These are phyloP conservation scores for Yarrowia yakushimensis DNA, from an alignment of 805 yeast genomes.

Conservation along the genomic window DNA sequence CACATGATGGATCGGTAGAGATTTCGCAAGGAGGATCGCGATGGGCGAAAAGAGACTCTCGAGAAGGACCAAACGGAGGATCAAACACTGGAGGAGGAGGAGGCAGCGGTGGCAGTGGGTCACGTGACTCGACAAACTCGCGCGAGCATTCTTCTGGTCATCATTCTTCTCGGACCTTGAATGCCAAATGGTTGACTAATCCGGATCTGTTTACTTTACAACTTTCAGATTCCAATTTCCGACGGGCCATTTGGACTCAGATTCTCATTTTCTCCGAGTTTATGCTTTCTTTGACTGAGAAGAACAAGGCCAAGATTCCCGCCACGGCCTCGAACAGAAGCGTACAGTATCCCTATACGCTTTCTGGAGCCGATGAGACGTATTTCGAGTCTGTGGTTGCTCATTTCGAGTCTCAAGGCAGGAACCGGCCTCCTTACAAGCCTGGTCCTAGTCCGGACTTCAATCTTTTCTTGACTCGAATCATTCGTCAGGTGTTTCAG, in stretches of 20 bases:
- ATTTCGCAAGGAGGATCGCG: not conserved
- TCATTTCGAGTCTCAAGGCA: not conserved
- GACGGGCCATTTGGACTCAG: slow-evolving; percentile 35
- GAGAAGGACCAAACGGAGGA: not conserved
- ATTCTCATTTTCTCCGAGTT: slow-evolving; percentile 35
- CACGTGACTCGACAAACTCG: not conserved
- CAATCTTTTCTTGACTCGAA: not conserved
- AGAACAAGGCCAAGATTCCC: slow-evolving; percentile 24
- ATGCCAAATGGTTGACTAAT: slow-evolving; percentile 41
- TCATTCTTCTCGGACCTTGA: slow-evolving; percentile 28
- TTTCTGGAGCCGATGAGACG: slow-evolving; percentile 28
- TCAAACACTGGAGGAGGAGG: not conserved
- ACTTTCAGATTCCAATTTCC: slow-evolving; percentile 35
- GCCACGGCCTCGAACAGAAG: slow-evolving; percentile 28
- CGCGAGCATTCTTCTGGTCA: not conserved
- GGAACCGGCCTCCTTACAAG: slow-evolving; percentile 8
- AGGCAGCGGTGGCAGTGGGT: not conserved
- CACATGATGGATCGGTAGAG: not conserved
- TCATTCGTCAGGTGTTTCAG: slow-evolving; percentile 1
- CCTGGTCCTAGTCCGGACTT: not conserved
- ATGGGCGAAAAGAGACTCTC: not conserved
- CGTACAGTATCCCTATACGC: slow-evolving; percentile 30
- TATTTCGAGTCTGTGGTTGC: slow-evolving; percentile 27
- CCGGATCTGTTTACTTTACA: slow-evolving; percentile 37
- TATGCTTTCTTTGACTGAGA: slow-evolving; percentile 30